phyloP scores from a whole-genome alignment of 164 flowering plant genomes.

The Piper longum region DNA sequence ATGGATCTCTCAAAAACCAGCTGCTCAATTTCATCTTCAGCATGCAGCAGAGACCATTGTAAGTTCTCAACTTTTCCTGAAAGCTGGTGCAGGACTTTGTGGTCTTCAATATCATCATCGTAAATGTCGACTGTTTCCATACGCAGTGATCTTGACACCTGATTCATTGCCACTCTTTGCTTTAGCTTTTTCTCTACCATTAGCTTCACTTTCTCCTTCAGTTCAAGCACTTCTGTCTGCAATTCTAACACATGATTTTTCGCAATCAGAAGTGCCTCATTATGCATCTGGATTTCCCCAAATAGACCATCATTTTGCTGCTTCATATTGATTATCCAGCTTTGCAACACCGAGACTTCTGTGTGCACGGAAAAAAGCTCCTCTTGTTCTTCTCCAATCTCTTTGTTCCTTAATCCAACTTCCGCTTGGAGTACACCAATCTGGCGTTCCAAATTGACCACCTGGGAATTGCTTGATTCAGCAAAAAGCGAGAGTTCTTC shows the following conservation, averaged over 20 bases:
- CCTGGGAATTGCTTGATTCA: slow-evolving; percentile 29
- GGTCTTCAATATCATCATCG: slow-evolving; percentile 16
- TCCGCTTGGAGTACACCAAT: slow-evolving; percentile 48
- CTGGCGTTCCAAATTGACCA: slow-evolving; percentile 37
- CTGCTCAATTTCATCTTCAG: slow-evolving; percentile 47
- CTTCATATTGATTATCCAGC: slow-evolving; percentile 51
- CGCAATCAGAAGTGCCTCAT: slow-evolving; percentile 43
- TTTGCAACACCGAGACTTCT: slow-evolving; percentile 63
- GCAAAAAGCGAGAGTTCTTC: slow-evolving; percentile 35
- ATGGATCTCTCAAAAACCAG: slow-evolving; percentile 58
- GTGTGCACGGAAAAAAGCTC: slow-evolving; percentile 54
- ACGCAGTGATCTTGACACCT: slow-evolving; percentile 40
- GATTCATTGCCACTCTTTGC: slow-evolving; percentile 37
- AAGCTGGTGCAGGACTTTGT: slow-evolving; percentile 21
- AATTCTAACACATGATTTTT: slow-evolving; percentile 47
- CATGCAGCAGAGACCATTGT: slow-evolving; percentile 20
- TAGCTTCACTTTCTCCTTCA: slow-evolving; percentile 50
- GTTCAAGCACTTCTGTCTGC: slow-evolving; percentile 53
- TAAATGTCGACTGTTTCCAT: slow-evolving; percentile 13
- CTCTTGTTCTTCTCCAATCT: slow-evolving; percentile 58
- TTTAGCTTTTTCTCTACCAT: slow-evolving; percentile 43
- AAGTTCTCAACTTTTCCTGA: slow-evolving; percentile 26
- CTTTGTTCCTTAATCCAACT: slow-evolving; percentile 30
- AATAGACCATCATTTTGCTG: slow-evolving; percentile 39
- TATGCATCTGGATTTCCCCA: slow-evolving; percentile 51